Base-by-base conservation (phyloP, 2,329 filamentous ascomycete species). In the Verticillium albo-atrum region DNA sequence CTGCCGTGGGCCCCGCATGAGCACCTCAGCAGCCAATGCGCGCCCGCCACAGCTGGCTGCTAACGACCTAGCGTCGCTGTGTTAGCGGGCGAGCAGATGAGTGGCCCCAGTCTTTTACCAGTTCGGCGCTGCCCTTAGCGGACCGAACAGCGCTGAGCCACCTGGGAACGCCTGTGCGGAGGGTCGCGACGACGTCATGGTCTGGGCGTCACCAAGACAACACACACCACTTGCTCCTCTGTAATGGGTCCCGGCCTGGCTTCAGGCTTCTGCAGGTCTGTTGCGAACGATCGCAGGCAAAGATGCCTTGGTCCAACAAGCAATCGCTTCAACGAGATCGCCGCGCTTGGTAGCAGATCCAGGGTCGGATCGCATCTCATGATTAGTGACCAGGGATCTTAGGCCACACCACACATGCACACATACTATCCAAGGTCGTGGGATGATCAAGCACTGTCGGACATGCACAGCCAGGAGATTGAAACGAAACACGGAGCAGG, bases 1-100 rank as follows among this genome's bases (percentile, higher is more conserved):
- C 56, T 62, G 56, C 58, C 58, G 56, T 42, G 12, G 28, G 27
- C 56, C 58, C 56, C 42, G 14, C 26, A 17, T 15, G 17, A 15
- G 47, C 20, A 17, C 12, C 10, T 14, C 12, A n/a, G 7, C 42
- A 23, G 15, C 3, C 34, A 27, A 54, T 23, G 32, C 51, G 54
- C 27, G 20, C 32, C 7, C 1, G 6, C 7, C 4, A 23, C 30
- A 2, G 10, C 4, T 2, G 5, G 3, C 9, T 6, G 27, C 5
- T 30, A 10, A 6, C 2, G 14, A 9, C 2, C 51, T 53, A 28
- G 26, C 28, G 42, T 12, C 42, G 42, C 42, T 47, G 42, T 12
- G 10, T n/a, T n/a, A 20, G 25, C 42, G 42, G 25, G 9, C 20
- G n/a, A 47, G 23, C 25, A 28, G 51, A n/a, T 53, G 51, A 27